A percentile compares a stretch with the other conserved stretches of the same genome.
phyloP scores from a whole-genome alignment of 352 stramenopile genomes.

The Pythium angustatum region DNA sequence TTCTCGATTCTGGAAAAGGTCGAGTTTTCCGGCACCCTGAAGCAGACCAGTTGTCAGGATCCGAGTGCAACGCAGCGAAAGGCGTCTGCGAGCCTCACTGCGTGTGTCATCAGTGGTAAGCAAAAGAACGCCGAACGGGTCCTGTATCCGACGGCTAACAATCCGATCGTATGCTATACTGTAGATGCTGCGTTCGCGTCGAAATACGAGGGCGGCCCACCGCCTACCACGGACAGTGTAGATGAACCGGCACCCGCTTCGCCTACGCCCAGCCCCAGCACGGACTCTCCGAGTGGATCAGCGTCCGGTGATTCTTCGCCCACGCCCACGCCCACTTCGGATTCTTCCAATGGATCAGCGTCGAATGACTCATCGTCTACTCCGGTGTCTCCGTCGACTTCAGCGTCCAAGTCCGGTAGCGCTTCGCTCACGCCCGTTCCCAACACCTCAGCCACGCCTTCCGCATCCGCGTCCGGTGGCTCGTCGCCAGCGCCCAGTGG shows the following conservation, averaged over 20 bases:
- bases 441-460: no score
- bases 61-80: background rate
- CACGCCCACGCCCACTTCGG: no score
- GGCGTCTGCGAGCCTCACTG: background rate
- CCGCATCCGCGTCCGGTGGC: background rate
- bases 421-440: no score
- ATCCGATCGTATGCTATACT: no score
- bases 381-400: background rate
- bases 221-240: background rate
- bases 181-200: no score
- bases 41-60: constrained; percentile 6
- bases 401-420: background rate
- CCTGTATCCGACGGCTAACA: background rate
- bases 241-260: constrained; percentile 5
- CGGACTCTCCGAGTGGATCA: background rate
- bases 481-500: background rate
- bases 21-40: background rate
- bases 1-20: background rate
- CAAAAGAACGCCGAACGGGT: no score
- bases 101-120: constrained; percentile 20
- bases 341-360: no score
- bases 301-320: background rate
- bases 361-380: no score
- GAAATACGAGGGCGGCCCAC: no score
- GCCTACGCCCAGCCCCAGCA: background rate